Evolutionary conservation across 164 flowering plant genomes (phyloP), one percentile per base, ranked within the genome.

Genomic region (Vitis rotundifolia): DNA sequence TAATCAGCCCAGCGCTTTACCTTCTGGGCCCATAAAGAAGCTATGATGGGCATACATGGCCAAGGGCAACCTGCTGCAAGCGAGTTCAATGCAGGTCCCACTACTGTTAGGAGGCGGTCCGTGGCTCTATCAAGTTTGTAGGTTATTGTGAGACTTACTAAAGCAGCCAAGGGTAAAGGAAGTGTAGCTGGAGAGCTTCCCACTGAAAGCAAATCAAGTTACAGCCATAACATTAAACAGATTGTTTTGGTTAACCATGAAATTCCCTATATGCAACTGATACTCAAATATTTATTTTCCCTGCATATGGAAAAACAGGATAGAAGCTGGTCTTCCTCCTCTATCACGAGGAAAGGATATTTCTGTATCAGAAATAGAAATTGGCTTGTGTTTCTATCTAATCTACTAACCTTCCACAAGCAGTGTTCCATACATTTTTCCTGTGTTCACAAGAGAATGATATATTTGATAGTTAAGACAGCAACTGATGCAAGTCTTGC

Each of bases 11-110:
- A 96, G 11, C 95, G 91, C 80, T 85, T 93, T 37, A 84, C 98
- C 79, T 93, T 96, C 81, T 96, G 99, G 59, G 88, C 80, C 99
- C 99, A 96, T 11, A 96, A 66, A n/a, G 98, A 82, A 69, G 97
- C 86, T 18, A 96, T 82, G 61, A 96, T 88, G 16, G 97, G 95
- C 98, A 91, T 93, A 88, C 98, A 91, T 51, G 99, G 99, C 99
- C 99, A 96, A 29, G 99, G 99, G 75, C 98, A 96, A 72, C 93
- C 85, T 8, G 91, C 87, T 28, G 97, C 97, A 60, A 96, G 98
- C 72, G 86, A 70, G 75, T 84, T 88, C 73, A 96, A 59, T 47
- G 97, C 93, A 37, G 97, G 95, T 26, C 91, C 98, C 2, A 89
- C 85, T 56, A 96, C 80, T 71, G 79, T 79, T 6, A 96, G 96